Evolutionary conservation across 2,329 filamentous ascomycete genomes (phyloP), one percentile per base, ranked within the genome.

Genomic region (Colletotrichum sublineola): DNA sequence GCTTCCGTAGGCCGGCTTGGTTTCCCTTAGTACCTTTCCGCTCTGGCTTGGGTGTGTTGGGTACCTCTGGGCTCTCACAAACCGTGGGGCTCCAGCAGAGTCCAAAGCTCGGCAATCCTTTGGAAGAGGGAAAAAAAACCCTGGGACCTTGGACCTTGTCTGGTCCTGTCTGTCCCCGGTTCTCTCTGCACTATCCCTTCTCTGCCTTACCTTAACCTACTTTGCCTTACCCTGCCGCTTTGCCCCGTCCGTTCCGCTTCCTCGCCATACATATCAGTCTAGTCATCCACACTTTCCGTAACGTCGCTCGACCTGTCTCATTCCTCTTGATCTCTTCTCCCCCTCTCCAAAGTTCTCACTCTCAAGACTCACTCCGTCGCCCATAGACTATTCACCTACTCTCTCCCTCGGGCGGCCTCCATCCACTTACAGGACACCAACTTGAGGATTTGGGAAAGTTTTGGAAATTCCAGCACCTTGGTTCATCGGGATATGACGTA

Each of bases 1-100:
- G 66, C 70, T 73, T 73, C 70, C 70, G 70, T 73, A 61, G 70
- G 46, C 70, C 70, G 66, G 55, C 70, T 73, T 73, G 70, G 70
- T 12, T 46, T 52, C 38, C 46, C 70, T 73, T 73, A 66, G 70
- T 73, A 68, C 63, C 66, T 62, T 57, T 69, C 56, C 57, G 48
- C 44, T 48, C 31, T 15, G 40, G n/a, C 42, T 42, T 73, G 60
- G 44, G 55, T 56, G 60, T 61, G 60, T 56, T 73, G 67, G 62
- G 66, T 69, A 69, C 70, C 24, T 71, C 31, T 38, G 53, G 33
- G 33, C 53, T 57, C 53, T 40, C 42, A 24, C 24, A 55, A 64
- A 56, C 20, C 40, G 36, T 63, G 61, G 61, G 40, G 33, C 42
- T 57, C 65, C 38, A 42, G 33, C 20, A 52, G 40, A 60, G 29